phyloP scores from a whole-genome alignment of 495 filamentous ascomycete genomes.

The Elaphomyces granulatus region DNA sequence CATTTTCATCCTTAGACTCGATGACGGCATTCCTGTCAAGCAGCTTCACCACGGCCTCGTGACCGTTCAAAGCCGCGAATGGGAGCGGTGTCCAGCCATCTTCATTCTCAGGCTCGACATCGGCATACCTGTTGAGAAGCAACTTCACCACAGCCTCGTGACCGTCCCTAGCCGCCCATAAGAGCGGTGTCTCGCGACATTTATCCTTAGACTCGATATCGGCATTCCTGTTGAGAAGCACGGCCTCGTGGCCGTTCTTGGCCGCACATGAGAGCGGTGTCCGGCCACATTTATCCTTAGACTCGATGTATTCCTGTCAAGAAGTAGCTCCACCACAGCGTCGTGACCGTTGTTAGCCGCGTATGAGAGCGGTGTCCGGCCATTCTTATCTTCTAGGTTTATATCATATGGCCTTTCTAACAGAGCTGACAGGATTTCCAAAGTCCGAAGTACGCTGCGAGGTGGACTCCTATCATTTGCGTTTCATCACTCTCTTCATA shows the following conservation, averaged over 20 bases:
- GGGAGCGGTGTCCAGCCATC: not conserved
- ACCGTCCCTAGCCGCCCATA: slow-evolving; percentile 12
- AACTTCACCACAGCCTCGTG: slow-evolving; percentile 13
- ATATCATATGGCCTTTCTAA: not conserved
- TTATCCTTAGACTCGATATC: slow-evolving; percentile 12
- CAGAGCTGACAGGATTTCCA: slow-evolving; percentile 1
- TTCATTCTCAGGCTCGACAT: slow-evolving; percentile 1
- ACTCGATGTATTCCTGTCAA: slow-evolving; percentile 15
- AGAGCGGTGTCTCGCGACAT: slow-evolving; percentile 9
- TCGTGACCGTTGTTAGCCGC: slow-evolving; percentile 24
- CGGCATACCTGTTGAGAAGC: slow-evolving; percentile 6
- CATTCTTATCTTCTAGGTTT: slow-evolving; percentile 10
- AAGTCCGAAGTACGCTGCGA: slow-evolving; percentile 10
- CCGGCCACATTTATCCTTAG: slow-evolving; percentile 6
- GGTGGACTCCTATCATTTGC: slow-evolving; percentile 5
- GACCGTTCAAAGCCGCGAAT: too few relatives aligned
- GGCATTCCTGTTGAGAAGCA: slow-evolving; percentile 10
- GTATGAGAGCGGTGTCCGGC: slow-evolving; percentile 20
- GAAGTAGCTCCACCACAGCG: slow-evolving; percentile 19
- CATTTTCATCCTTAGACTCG: too few relatives aligned
- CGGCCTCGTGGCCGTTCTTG: slow-evolving; percentile 5
- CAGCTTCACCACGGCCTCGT: too few relatives aligned
- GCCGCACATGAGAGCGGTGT: not conserved
- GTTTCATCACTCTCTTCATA: too few relatives aligned
- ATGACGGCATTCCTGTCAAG: too few relatives aligned